phyloP scores from a whole-genome alignment of 2,329 filamentous ascomycete genomes.

The Colletotrichum sp. region DNA sequence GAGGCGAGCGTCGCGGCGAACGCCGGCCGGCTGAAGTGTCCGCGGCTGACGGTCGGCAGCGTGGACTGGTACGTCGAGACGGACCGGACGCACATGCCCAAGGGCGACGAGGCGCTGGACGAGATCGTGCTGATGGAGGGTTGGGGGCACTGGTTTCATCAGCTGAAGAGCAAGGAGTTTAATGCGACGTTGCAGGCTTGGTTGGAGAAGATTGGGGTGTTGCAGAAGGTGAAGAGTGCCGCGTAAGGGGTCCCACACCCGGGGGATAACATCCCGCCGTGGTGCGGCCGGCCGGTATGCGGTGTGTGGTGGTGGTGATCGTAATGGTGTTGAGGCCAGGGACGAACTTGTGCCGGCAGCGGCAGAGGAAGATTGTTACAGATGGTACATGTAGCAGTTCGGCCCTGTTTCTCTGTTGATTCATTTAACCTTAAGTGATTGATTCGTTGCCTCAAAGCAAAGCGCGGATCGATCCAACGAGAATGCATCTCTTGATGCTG shows the following conservation, averaged over 20 bases:
- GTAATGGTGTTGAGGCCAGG: not conserved
- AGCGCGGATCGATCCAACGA: not conserved
- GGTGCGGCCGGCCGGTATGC: not conserved
- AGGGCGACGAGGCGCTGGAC: not conserved
- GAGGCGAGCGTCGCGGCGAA: not conserved
- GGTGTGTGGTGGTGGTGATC: not conserved
- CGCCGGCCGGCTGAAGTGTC: not conserved
- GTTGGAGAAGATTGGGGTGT: not conserved
- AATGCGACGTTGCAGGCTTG: not conserved
- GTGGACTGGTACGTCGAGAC: not conserved
- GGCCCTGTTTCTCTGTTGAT: not conserved
- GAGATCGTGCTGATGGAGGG: slow-evolving; percentile 7
- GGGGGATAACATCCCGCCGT: not conserved
- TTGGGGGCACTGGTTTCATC: slow-evolving; percentile 12
- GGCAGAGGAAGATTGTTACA: not conserved
- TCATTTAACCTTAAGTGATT: not conserved
- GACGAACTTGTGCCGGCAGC: not conserved
- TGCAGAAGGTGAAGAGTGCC: not conserved
- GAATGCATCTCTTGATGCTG: not conserved
- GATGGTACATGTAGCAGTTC: not conserved
- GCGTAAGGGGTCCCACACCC: not conserved
- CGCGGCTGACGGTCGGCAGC: not conserved
- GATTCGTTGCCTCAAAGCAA: not conserved
- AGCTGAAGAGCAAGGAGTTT: slow-evolving; percentile 1
- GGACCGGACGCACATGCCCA: slow-evolving; percentile 5